A percentile compares a stretch with the other conserved stretches of the same genome.
phyloP scores from a whole-genome alignment of 2,329 filamentous ascomycete genomes.

The Didymellaceae sp. region DNA sequence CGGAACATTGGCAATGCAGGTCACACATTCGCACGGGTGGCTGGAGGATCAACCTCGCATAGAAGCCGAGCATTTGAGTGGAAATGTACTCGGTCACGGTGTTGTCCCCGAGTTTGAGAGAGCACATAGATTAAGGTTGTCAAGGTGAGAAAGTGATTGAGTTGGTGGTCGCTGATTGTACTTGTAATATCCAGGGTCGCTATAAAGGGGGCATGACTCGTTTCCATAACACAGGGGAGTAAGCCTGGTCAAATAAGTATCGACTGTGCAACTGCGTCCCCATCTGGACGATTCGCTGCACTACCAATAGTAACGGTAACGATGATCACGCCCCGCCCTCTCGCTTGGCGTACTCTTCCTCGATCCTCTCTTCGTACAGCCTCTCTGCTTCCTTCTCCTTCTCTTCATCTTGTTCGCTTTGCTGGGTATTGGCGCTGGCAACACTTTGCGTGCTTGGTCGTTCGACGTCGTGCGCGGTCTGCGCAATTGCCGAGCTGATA shows the following conservation, averaged over 20 bases:
- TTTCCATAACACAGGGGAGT: too few species aligned
- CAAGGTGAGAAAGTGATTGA: too few species aligned
- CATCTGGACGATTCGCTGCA: too few species aligned
- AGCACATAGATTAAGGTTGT: too few species aligned
- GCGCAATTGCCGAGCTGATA: constrained; percentile 29
- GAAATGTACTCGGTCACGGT: too few species aligned
- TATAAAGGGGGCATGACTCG: not conserved
- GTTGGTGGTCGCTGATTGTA: not conserved
- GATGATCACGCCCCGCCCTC: constrained; percentile 44
- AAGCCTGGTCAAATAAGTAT: too few species aligned
- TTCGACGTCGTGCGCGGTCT: constrained; percentile 32
- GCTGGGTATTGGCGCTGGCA: constrained; percentile 23
- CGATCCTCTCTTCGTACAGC: constrained; percentile 48
- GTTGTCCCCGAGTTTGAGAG: not conserved
- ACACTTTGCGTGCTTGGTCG: constrained; percentile 36
- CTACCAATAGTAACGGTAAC: too few species aligned
- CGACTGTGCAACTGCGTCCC: too few species aligned
- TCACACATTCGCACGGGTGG: not conserved
- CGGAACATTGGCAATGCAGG: not conserved
- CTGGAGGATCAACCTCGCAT: constrained; percentile 2
- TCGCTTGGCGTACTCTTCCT: constrained; percentile 50
- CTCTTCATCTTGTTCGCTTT: constrained; percentile 35
- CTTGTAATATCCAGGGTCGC: not conserved
- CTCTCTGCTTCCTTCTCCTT: constrained; percentile 38
- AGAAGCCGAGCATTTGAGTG: not conserved